Evolutionary conservation across 371 early-diverging fungal species (phyloP), one percentile per base, ranked within the genome.

Genomic region (Nematocida ironsii): DNA sequence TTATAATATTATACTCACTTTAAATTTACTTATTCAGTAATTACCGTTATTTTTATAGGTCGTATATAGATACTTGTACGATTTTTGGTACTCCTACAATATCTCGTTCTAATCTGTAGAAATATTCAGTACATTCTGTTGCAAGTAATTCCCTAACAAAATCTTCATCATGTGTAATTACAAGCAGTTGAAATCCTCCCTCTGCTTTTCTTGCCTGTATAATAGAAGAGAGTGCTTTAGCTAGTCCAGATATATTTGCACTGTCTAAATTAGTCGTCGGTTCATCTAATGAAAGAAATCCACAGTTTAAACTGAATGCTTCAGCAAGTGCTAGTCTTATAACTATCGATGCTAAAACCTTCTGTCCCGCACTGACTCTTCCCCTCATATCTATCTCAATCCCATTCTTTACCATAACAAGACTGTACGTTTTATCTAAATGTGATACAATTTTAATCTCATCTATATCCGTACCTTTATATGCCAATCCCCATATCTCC

Each of bases 151-250:
- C 80, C 13, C 71, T 90, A 82, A 96, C 90, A 89, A 99, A 99
- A 40, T 92, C 91, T 84, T 96, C 97, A 87, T 99, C 99, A 85
- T 99, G 99, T 13, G 99, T 98, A 82, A 99, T 98, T 45, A 99
- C 89, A 50, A 99, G 90, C 58, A 99, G 89, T 87, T 99, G 99
- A 83, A 97, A 95, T 86, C 94, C 94, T 66, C 89, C 84, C 84
- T 95, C 94, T 52, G 73, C 57, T 56, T 76, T 74, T 47, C 90
- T 88, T 2, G 94, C 90, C n/a, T 87, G 91, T 39, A 91, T 91
- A 84, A 25, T 58, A 3, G 68, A 52, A 9, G 87, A 89, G 18
- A 99, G 86, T 27, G 92, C 92, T 39, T 88, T 87, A 0, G 98
- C 98, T 73, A 99, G 88, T 70, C 92, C 92, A 72, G 91, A 90